These are phyloP conservation scores for Onygenales sp. DNA, from an alignment of 2,329 filamentous ascomycete species.

Conservation along the genomic window DNA sequence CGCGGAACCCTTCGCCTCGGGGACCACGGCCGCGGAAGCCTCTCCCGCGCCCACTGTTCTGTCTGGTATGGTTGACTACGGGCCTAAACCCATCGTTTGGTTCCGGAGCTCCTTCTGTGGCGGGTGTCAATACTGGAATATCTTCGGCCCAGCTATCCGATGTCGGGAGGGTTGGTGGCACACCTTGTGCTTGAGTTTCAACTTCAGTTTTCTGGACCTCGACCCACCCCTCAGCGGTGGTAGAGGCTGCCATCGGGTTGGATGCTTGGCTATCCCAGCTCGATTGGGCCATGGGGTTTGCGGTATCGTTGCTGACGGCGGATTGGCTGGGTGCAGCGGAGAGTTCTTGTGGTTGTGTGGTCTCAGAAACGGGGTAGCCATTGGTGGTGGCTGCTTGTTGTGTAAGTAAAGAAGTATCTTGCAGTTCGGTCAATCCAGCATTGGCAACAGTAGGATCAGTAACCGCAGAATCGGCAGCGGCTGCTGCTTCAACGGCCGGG, in stretches of 20 bases:
- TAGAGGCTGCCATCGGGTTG: constrained; percentile 37
- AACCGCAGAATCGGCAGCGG: constrained; percentile 24
- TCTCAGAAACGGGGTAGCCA: constrained; percentile 10
- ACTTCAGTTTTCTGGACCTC: constrained; percentile 62
- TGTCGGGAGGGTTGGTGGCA: constrained; percentile 1
- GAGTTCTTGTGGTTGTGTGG: constrained; percentile 16
- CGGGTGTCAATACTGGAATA: constrained; percentile 45
- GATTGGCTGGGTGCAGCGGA: constrained; percentile 28
- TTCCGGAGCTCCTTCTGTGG: constrained; percentile 6
- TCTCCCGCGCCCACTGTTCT: constrained; percentile 26
- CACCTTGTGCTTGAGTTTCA: constrained; percentile 53
- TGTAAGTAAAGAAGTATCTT: constrained; percentile 40
- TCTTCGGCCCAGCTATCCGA: constrained; percentile 68
- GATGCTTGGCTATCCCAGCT: constrained; percentile 46
- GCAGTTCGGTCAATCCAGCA: constrained; percentile 51
- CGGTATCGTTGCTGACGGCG: constrained; percentile 30
- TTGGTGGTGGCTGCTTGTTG: constrained; percentile 49
- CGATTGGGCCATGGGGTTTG: constrained; percentile 40
- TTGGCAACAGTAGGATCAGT: constrained; percentile 54
- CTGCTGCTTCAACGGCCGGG: constrained; percentile 30
- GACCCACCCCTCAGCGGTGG: constrained; percentile 60
- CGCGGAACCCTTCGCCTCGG: constrained; percentile 28
- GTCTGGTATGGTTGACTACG: constrained; percentile 23
- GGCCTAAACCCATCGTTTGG: constrained; percentile 25
- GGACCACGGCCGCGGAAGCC: constrained; percentile 23